phyloP scores from a whole-genome alignment of 1,284 basidiomycete genomes.

The Xerocomus cyaneibrunnescens region DNA sequence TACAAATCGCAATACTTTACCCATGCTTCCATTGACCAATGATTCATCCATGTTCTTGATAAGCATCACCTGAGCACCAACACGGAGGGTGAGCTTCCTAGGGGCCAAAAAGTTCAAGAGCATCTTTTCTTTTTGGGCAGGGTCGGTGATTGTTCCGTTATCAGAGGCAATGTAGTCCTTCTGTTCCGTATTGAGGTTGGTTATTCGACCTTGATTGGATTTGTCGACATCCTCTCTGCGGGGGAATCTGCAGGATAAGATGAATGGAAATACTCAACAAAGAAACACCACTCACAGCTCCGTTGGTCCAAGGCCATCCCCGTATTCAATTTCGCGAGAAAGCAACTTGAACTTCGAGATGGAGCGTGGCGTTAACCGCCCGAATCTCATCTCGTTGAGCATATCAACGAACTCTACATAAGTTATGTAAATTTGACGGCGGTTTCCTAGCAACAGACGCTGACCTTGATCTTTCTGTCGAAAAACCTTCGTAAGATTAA shows the following conservation, averaged over 20 bases:
- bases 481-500: slow-evolving; percentile 66
- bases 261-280: slow-evolving; percentile 3
- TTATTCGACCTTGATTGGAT: slow-evolving; percentile 70
- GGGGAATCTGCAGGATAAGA: slow-evolving; percentile 60
- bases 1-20: slow-evolving; percentile 57
- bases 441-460: slow-evolving; percentile 12
- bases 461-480: slow-evolving; percentile 63
- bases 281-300: slow-evolving; percentile 55
- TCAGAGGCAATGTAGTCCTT: slow-evolving; percentile 52
- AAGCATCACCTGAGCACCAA: slow-evolving; percentile 54
- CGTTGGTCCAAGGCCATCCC: slow-evolving; percentile 76
- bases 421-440: slow-evolving; percentile 1
- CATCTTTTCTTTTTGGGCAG: slow-evolving; percentile 58
- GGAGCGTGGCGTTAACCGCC: slow-evolving; percentile 57
- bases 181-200: slow-evolving; percentile 42
- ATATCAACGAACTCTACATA: slow-evolving; percentile 78
- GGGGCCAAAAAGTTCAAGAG: slow-evolving; percentile 77
- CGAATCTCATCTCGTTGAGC: slow-evolving; percentile 92
- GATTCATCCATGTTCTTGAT: slow-evolving; percentile 74
- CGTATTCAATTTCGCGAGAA: slow-evolving; percentile 56
- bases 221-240: slow-evolving; percentile 83
- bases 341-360: slow-evolving; percentile 63
- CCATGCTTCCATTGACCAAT: slow-evolving; percentile 75
- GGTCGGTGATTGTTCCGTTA: slow-evolving; percentile 52
- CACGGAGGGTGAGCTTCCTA: slow-evolving; percentile 54